phyloP scores from a whole-genome alignment of 2,329 filamentous ascomycete genomes.

The Colletotrichum endophyticum region DNA sequence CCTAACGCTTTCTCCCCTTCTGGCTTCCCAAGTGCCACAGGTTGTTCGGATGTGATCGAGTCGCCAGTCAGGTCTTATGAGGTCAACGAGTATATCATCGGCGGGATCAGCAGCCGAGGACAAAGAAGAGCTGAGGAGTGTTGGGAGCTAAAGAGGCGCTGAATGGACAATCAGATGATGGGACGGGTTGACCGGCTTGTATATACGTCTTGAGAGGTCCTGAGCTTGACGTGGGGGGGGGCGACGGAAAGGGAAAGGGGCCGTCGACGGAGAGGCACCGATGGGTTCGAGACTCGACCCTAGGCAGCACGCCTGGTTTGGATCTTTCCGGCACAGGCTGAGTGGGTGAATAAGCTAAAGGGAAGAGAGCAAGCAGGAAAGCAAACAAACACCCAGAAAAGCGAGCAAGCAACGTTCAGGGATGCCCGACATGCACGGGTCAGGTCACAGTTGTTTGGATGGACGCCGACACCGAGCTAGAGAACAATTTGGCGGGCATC shows the following conservation, averaged over 20 bases:
- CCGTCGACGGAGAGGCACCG: not conserved
- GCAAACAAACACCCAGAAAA: not conserved
- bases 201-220: not conserved
- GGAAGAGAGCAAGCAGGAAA: not conserved
- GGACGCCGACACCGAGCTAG: not conserved
- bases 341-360: not conserved
- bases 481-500: not conserved
- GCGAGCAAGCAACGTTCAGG: not conserved
- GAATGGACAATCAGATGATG: not conserved
- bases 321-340: slow-evolving; percentile 2
- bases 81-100: slow-evolving; percentile 14
- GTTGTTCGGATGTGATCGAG: not conserved
- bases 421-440: not conserved
- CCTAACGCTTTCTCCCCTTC: not conserved
- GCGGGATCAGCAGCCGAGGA: slow-evolving; percentile 1
- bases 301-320: not conserved
- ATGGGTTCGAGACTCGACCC: slow-evolving; percentile 9
- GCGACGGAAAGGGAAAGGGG: slow-evolving; percentile 15
- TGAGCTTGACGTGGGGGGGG: not conserved
- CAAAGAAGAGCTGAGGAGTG: not conserved
- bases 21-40: not conserved
- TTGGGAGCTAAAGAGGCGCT: not conserved
- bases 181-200: not conserved
- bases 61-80: not conserved
- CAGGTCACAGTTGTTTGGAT: not conserved